Evolutionary conservation across 208 protist species (phyloP).

Genomic region (Acanthamoeba culbertsoni): DNA sequence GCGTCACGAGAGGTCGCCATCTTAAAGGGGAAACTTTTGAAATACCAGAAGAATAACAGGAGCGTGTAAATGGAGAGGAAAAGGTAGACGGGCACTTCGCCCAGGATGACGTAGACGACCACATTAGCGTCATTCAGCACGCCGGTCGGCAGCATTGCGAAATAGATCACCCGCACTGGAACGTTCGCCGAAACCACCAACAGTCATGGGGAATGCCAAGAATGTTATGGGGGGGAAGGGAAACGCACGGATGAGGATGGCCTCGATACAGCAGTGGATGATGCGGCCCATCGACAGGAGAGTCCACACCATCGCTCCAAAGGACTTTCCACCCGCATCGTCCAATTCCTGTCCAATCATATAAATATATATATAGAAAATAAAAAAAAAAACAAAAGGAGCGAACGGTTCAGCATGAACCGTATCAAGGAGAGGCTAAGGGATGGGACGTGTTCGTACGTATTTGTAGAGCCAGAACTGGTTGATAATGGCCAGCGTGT

Average conservation of each 20-base stretch:
- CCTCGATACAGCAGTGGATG: constrained; percentile 18
- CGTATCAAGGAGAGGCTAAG: background rate
- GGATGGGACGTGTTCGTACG: background rate
- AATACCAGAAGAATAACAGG: background rate
- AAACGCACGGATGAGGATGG: background rate
- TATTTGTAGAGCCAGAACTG: constrained; percentile 18
- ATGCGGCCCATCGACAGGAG: constrained; percentile 10
- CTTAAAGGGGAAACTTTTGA: too few species aligned
- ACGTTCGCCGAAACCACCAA: background rate
- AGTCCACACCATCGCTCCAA: background rate
- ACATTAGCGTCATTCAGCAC: constrained; percentile 2
- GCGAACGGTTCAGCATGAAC: background rate
- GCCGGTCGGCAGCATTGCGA: constrained; percentile 11
- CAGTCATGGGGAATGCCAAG: background rate
- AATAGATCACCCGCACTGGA: background rate
- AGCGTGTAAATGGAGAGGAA: constrained; percentile 33
- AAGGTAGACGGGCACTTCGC: constrained; percentile 1
- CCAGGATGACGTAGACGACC: constrained; percentile 18
- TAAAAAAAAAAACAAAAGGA: background rate
- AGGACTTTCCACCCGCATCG: background rate
- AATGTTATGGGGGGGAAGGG: background rate
- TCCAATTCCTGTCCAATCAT: background rate
- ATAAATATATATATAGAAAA: too few species aligned
- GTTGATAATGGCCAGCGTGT: constrained; percentile 25
- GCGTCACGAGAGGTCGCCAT: background rate